Percentiles rank a stretch among this genome's conserved stretches.
Conservation (phyloP, 2,329 filamentous ascomycete species). For the Pyrenophora teres region DNA sequence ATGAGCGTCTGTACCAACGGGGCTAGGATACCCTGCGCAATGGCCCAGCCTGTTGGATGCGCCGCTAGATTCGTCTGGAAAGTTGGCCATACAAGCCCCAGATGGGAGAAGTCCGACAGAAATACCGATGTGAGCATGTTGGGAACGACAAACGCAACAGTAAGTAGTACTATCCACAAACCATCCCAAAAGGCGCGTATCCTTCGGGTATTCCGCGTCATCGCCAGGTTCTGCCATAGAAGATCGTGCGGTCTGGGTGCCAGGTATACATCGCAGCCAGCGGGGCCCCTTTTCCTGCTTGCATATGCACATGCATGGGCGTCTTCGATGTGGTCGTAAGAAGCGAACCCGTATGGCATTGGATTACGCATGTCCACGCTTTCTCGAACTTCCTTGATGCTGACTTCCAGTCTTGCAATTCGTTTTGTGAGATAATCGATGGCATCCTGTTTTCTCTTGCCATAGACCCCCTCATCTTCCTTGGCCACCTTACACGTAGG, state of each 20-base stretch:
- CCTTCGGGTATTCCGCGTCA: slow-evolving; percentile 69
- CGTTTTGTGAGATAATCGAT: slow-evolving; percentile 90
- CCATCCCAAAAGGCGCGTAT: slow-evolving; percentile 78
- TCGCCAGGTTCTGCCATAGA: slow-evolving; percentile 90
- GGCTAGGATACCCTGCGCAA: slow-evolving; percentile 88
- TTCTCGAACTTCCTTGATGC: slow-evolving; percentile 81
- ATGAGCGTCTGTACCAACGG: slow-evolving; percentile 84
- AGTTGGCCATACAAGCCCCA: slow-evolving; percentile 78
- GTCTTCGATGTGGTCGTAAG: slow-evolving; percentile 83
- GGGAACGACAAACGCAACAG: slow-evolving; percentile 82
- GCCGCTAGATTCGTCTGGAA: slow-evolving; percentile 70
- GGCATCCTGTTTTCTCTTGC: slow-evolving; percentile 81
- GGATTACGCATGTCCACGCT: slow-evolving; percentile 87
- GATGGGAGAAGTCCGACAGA: slow-evolving; percentile 79
- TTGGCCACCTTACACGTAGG: slow-evolving; percentile 80
- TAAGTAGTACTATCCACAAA: slow-evolving; percentile 80
- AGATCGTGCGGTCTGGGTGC: slow-evolving; percentile 89
- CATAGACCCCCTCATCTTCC: slow-evolving; percentile 68
- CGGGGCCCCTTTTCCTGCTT: slow-evolving; percentile 76
- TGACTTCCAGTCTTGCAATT: slow-evolving; percentile 77
- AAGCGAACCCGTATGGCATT: slow-evolving; percentile 91
- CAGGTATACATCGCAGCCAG: slow-evolving; percentile 74
- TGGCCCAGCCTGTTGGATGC: slow-evolving; percentile 74
- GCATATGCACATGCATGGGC: slow-evolving; percentile 82
- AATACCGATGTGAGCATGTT: slow-evolving; percentile 96